Percentiles rank a stretch among this genome's conserved stretches.
Evolutionary conservation across 768 basidiomycete genomes (phyloP).

Genomic region (Lactarius trivialis): DNA sequence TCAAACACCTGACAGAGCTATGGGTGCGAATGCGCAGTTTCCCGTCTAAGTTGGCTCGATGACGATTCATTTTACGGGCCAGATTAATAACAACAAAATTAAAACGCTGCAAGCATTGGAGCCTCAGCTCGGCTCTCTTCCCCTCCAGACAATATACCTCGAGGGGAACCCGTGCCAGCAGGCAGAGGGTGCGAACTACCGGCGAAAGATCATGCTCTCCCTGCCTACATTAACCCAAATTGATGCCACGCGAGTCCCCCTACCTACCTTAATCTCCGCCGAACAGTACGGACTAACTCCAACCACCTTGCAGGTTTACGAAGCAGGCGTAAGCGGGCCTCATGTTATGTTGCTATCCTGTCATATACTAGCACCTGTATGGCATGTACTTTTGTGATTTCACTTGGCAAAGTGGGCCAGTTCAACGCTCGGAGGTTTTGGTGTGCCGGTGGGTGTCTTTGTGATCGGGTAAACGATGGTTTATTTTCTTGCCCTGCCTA

Average conservation of each 20-base stretch:
- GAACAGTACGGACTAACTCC: neutral
- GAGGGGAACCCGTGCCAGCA: conserved; percentile 92
- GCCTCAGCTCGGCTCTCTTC: conserved; percentile 52
- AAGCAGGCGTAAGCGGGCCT: conserved; percentile 14
- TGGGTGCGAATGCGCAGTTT: conserved; percentile 56
- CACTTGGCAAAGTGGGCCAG: neutral
- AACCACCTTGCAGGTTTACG: conserved; percentile 13
- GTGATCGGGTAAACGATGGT: conserved; percentile 1
- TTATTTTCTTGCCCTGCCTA: neutral
- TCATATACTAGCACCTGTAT: conserved; percentile 11
- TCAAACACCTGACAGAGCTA: conserved; percentile 77
- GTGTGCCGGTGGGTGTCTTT: neutral
- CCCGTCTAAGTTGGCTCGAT: neutral
- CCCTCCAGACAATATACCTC: conserved; percentile 83
- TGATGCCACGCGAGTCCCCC: conserved; percentile 79
- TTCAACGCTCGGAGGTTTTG: neutral
- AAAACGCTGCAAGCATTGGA: conserved; percentile 62
- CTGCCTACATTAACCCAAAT: conserved; percentile 89
- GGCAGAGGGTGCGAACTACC: conserved; percentile 68
- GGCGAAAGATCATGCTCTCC: conserved; percentile 83
- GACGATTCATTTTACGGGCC: conserved; percentile 4
- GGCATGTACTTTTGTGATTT: conserved; percentile 4
- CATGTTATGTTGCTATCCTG: conserved; percentile 6
- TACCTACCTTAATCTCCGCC: conserved; percentile 6
- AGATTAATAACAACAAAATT: conserved; percentile 90